Base-by-base conservation (phyloP, 805 yeast genomes). In the Candida hungchunana region DNA sequence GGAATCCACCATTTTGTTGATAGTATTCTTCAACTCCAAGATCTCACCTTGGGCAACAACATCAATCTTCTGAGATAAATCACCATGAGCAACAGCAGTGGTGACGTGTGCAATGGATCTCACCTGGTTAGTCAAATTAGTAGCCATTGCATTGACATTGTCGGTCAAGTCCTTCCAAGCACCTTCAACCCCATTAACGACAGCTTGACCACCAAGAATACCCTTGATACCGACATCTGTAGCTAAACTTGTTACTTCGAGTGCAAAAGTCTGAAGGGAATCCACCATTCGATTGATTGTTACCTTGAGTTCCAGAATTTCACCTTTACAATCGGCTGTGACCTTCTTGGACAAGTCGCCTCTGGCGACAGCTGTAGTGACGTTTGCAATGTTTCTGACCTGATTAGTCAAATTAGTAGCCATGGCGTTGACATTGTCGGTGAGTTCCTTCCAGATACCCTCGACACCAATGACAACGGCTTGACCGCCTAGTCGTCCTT, bases 201-300 rank as follows among this genome's bases (percentile, higher is more conserved):
- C 90, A 8, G 95, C 95, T 57, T 85, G 93, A 31, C 86, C 93
- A 48, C 96, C 96, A 34, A 86, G 71, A 52, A 84, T 86, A 65
- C 96, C 96, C 51, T 86, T 89, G 32, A 85, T 83, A 66, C 96
- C 96, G 48, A 86, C 95, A 67, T 86, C 95, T 40, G 86, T 78
- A 13, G 96, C 96, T 33, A 86, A 90, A 50, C 86, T 73, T 1
- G 95, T 82, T 32, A 86, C 96, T 58, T 86, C 96, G 9, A 80
- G 73, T 7, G 95, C 95, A 59, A 86, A 86, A 33, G 86, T 79
- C 58, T 85, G 93, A 53, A 86, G 71, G 25, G 90, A 78, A 57
- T 86, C 95, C 71, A 86, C 95, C 96, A 86, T 86, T 64, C 83
- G 82, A 59, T 86, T 86, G 62, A 86, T 86, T 10, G 96, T 86